A percentile compares a stretch with the other conserved stretches of the same genome.
phyloP scores from a whole-genome alignment of 176 grass and related monocot species.

The Olyra latifolia region DNA sequence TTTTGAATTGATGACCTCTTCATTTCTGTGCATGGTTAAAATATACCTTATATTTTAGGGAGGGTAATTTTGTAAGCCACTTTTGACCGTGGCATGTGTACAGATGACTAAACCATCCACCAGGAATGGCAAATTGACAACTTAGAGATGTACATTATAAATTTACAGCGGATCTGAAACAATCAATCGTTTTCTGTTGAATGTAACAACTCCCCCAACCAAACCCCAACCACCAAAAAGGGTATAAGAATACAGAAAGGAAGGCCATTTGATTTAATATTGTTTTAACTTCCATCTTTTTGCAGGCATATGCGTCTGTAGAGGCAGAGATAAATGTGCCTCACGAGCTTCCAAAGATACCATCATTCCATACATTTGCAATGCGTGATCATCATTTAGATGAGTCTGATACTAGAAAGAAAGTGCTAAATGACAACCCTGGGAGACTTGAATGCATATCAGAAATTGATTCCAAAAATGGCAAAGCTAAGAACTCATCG shows the following conservation, averaged over 20 bases:
- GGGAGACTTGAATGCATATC: slow-evolving; percentile 72
- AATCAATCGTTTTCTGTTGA: not conserved
- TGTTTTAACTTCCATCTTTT: slow-evolving; percentile 6
- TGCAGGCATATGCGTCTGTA: slow-evolving; percentile 91
- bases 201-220: not conserved
- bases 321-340: slow-evolving; percentile 71
- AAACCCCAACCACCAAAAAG: not conserved
- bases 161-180: not conserved
- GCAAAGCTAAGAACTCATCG: slow-evolving; percentile 56
- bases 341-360: slow-evolving; percentile 93
- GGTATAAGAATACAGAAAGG: slow-evolving; percentile 10
- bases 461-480: slow-evolving; percentile 74
- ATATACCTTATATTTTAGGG: not conserved
- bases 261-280: not conserved
- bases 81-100: not conserved
- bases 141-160: not conserved
- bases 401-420: slow-evolving; percentile 74
- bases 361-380: slow-evolving; percentile 87
- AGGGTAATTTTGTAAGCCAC: slow-evolving; percentile 2
- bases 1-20: not conserved
- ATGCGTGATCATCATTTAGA: slow-evolving; percentile 74
- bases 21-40: not conserved
- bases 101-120: not conserved
- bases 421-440: slow-evolving; percentile 52
- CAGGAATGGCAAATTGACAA: not conserved